Evolutionary conservation across 2,329 filamentous ascomycete species (phyloP), one percentile per base, ranked within the genome.

Genomic region (Aspergillus chevalieri): DNA sequence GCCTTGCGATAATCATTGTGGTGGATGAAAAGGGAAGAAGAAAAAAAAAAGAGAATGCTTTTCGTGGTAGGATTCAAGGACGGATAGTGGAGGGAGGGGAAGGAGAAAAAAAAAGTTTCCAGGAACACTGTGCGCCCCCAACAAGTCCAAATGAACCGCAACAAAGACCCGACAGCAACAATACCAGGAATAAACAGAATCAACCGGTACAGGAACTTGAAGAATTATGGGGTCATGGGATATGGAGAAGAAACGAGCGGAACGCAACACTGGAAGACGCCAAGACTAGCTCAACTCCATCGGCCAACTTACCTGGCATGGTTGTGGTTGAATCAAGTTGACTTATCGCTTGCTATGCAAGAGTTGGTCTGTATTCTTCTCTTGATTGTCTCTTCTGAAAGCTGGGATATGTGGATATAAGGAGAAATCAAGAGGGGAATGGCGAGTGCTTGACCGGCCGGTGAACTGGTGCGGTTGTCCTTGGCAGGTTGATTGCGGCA

Each of bases 1-100:
- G 54, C 54, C 56, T 58, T 52, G 57, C 43, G 45, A 55, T 46
- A 42, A 47, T 55, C 62, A 64, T 64, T 46, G 49, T 52, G 48
- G 48, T 52, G 50, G 47, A 46, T 50, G 52, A 51, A 46, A 51
- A 12, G 43, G 36, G 39, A 49, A 44, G 24, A 47, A 45, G 39
- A 46, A n/a, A 43, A 52, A 47, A 47, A 47, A 42, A 19, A 30
- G 26, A 43, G 24, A 26, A 17, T 7, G 24, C 17, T 22, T 39
- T 39, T 22, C 21, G n/a, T 39, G 36, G n/a, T 39, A 15, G 34
- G 36, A 19, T 39, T 39, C 7, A 19, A 6, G 8, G 6, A 39
- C n/a, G 8, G 19, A 19, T 14, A 22, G 28, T 19, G 19, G 26
- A 49, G 15, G 41, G 42, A 26, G 33, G 8, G 48, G 52, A 47